phyloP scores from a whole-genome alignment of 768 basidiomycete genomes.

The Hericium rajendrae region DNA sequence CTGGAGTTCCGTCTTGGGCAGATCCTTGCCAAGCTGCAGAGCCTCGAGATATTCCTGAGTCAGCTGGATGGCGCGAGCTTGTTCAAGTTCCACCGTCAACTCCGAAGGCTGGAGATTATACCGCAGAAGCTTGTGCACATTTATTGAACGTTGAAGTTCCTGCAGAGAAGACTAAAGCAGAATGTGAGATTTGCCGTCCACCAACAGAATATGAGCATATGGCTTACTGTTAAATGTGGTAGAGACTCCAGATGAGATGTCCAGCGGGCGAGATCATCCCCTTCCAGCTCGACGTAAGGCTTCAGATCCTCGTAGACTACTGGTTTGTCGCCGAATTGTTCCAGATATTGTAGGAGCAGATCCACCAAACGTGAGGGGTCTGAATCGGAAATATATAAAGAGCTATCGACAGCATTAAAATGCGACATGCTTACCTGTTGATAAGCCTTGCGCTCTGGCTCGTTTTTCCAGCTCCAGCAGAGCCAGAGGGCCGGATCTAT shows the following conservation, averaged over 20 bases:
- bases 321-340: constrained; percentile 65
- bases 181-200: no score
- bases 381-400: constrained; percentile 17
- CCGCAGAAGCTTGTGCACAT: constrained; percentile 66
- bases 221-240: constrained; percentile 36
- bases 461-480: constrained; percentile 70
- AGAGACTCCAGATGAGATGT: constrained; percentile 41
- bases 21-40: constrained; percentile 52
- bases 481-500: constrained; percentile 67
- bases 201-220: no score
- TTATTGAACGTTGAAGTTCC: constrained; percentile 62
- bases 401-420: neutral
- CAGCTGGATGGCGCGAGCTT: constrained; percentile 39
- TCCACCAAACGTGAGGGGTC: constrained; percentile 35
- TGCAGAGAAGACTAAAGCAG: constrained; percentile 33
- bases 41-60: constrained; percentile 54
- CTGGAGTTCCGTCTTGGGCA: constrained; percentile 74
- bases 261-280: constrained; percentile 40
- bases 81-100: constrained; percentile 49
- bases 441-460: constrained; percentile 35
- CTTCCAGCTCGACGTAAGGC: constrained; percentile 48
- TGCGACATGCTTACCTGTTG: constrained; percentile 29
- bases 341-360: constrained; percentile 60
- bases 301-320: constrained; percentile 84
- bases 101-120: constrained; percentile 41